Evolutionary conservation across 139 green algal genomes (phyloP), one percentile per base, ranked within the genome.

Genomic region (Chlorella sp.): DNA sequence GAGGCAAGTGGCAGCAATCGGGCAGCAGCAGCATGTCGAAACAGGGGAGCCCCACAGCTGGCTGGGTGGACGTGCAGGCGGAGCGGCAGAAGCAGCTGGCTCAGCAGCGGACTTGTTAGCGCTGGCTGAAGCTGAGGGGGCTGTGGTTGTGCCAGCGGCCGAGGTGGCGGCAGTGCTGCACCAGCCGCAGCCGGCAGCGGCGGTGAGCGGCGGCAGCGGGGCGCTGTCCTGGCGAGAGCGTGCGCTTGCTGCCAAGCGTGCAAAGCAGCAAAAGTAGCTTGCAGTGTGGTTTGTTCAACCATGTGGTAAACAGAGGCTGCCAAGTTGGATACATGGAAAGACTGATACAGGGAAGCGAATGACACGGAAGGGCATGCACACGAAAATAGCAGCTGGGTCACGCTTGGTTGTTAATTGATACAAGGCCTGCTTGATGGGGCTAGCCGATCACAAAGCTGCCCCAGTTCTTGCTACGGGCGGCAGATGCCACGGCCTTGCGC

Each of bases 181-280:
- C 6, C 51, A 46, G 36, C 51, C 22, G 1, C 54, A 69, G 54
- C 56, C 34, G 60, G 38, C 56, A 38, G 40, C 48, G 9, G 19
- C 70, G 32, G 17, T 20, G 40, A 40, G 32, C 26, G 38, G 76
- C 54, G 54, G 76, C 54, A 43, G 38, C 22, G 56, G 26, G 3
- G 48, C 20, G 22, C 46, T 32, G 38, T 40, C 70, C 38, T 82
- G 76, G 76, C 54, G 76, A 14, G 56, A 82, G 38, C 54, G 76
- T 4, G 76, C 76, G 6, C 38, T 82, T 36, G 76, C 76, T 24
- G 76, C 76, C 9, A 70, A 40, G 58, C 56, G 54, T 5, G 76
- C 54, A 38, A 82, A 70, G 76, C 76, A 70, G 76, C 56, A 82
- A 24, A 30, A 65, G 74, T 14, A 16, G 60, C 26, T 26, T 68